Base-by-base conservation (phyloP, 225 moss, liverwort and hornwort species). In the Takakia lepidozioides region DNA sequence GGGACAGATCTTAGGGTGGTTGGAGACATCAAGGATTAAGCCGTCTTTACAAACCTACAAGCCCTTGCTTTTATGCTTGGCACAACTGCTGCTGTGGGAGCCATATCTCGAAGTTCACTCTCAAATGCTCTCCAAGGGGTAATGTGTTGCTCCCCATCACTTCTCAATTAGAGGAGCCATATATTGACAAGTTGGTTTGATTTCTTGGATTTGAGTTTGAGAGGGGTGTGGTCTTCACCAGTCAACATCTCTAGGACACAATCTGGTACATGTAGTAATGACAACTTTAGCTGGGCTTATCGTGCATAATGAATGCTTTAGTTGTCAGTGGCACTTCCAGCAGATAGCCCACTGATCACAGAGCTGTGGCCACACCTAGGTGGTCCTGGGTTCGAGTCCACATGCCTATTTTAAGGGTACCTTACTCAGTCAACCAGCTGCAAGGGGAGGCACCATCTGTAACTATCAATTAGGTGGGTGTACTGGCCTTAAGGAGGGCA, bases 61-160 rank as follows among this genome's bases (percentile, higher is more conserved):
- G 52, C 62, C 76, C 30, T 59, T 75, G 19, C 70, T 92, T 42
- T 72, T 70, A 38, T 87, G 82, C 68, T 71, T 88, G 74, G 82
- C 76, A 56, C 67, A 68, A 45, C 44, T 73, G 63, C 37, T 76
- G 65, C 63, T 80, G 24, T 87, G 84, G 87, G 87, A 74, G 49
- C 52, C 66, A 3, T 85, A 75, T 29, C 38, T 78, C 15, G 87
- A 85, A 24, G 39, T 78, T 22, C 74, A 80, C 40, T 38, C 64
- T 16, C 65, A 77, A 66, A 74, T 75, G 72, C 54, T 69, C 37
- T 64, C 72, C 20, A 69, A 44, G 51, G 61, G 85, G 87, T 85
- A 66, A 4, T 45, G 14, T 58, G 27, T 38, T 26, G 21, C 19
- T 13, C 13, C 8, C 1, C 38, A 34, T 28, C 14, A 3, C 47